A percentile compares a stretch with the other conserved stretches of the same genome.
phyloP scores from a whole-genome alignment of 305 asterid genomes.

The Fraxinus albicans region DNA sequence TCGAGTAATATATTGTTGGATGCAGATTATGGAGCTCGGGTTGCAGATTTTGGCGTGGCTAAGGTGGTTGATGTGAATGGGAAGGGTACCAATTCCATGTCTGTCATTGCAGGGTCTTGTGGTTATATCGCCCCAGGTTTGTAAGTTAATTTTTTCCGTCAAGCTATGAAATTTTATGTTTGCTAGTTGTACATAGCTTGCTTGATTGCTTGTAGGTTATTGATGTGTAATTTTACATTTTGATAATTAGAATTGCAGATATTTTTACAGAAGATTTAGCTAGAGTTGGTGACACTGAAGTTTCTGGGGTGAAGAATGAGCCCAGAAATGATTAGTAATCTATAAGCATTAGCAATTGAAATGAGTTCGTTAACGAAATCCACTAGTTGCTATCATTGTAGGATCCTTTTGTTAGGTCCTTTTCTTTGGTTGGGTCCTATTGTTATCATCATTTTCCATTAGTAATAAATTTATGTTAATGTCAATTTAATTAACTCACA shows the following conservation, averaged over 20 bases:
- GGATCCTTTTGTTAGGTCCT: background rate
- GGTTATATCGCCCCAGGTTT: slow-evolving; percentile 98
- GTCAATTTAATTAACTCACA: slow-evolving; percentile 1
- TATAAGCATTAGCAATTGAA: slow-evolving; percentile 5
- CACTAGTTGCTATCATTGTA: slow-evolving; percentile 20
- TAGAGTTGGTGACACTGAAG: slow-evolving; percentile 6
- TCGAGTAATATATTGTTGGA: slow-evolving; percentile 85
- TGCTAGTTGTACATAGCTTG: background rate
- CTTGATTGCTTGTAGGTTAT: background rate
- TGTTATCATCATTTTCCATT: background rate
- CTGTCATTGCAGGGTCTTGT: slow-evolving; percentile 95
- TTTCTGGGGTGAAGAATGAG: slow-evolving; percentile 9
- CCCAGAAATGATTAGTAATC: slow-evolving; percentile 14
- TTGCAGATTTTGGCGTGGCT: slow-evolving; percentile 95
- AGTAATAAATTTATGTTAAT: background rate
- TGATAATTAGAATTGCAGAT: background rate
- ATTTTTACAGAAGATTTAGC: background rate
- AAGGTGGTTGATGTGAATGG: slow-evolving; percentile 64
- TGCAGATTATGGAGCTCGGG: slow-evolving; percentile 76
- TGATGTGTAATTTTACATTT: slow-evolving; percentile 23
- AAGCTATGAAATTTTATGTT: background rate
- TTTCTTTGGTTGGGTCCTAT: background rate
- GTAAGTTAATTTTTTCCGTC: slow-evolving; percentile 7
- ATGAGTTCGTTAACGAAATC: slow-evolving; percentile 23
- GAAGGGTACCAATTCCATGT: slow-evolving; percentile 71